Conservation (phyloP, 495 filamentous ascomycete genomes). For the Venustampulla echinocandica region DNA sequence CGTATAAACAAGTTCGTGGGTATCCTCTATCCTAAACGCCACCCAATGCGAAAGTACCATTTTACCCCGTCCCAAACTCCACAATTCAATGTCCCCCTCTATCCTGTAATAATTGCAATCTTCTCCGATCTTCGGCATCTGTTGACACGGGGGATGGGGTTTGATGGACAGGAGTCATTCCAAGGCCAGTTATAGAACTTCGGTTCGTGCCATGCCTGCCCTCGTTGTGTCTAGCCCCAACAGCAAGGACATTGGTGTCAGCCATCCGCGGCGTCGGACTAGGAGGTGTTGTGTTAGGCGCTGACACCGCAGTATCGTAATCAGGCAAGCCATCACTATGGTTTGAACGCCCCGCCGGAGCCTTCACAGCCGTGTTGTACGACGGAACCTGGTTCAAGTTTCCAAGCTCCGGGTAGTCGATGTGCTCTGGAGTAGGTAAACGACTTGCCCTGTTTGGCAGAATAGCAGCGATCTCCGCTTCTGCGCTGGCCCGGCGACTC, state of each 20-base stretch:
- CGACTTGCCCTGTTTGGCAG: conserved; percentile 31
- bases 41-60: no score
- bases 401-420: conserved; percentile 54
- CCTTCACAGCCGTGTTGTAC: conserved; percentile 66
- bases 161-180: no score
- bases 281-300: conserved; percentile 21
- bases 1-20: no score
- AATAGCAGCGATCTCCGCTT: conserved; percentile 28
- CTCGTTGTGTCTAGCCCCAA: conserved; percentile 14
- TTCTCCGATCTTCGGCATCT: no score
- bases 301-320: conserved; percentile 41
- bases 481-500: conserved; percentile 49
- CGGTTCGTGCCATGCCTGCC: conserved; percentile 9
- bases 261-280: conserved; percentile 19
- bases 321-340: conserved; percentile 39
- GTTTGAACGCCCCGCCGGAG: conserved; percentile 41
- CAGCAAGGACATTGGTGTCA: conserved; percentile 10
- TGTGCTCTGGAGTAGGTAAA: conserved; percentile 51
- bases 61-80: no score
- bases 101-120: no score
- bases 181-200: no score
- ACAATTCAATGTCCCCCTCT: no score
- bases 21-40: no score
- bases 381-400: conserved; percentile 68
- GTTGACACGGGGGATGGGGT: no score